Percentiles rank a stretch among this genome's conserved stretches.
Evolutionary conservation across 1,139 yeast species (phyloP).

Genomic region (Lodderomyces jiufengensis): DNA sequence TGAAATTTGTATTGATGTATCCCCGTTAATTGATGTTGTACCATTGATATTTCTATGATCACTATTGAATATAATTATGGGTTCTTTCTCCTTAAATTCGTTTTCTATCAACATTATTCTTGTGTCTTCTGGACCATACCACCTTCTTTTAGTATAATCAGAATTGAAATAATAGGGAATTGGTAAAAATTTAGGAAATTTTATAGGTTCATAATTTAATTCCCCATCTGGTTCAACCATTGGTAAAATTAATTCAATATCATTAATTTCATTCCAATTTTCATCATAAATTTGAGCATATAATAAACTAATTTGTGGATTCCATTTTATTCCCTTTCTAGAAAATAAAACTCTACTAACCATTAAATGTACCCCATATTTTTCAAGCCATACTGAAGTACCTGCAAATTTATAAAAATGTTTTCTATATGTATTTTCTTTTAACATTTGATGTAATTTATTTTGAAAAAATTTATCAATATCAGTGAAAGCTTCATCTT

Average conservation of each 20-base stretch:
- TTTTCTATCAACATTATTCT: conserved; percentile 34
- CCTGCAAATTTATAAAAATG: conserved; percentile 48
- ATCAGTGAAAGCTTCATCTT: conserved; percentile 18
- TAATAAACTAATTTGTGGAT: conserved; percentile 27
- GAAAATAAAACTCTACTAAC: conserved; percentile 36
- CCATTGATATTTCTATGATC: conserved; percentile 13
- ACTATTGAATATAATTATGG: conserved; percentile 32
- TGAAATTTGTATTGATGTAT: no score
- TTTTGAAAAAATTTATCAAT: conserved; percentile 19
- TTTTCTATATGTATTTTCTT: conserved; percentile 14
- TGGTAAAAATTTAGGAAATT: conserved; percentile 26
- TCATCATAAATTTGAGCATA: conserved; percentile 30
- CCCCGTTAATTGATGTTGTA: no score
- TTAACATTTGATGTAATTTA: conserved; percentile 15
- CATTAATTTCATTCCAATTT: conserved; percentile 28
- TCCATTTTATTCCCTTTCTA: conserved; percentile 24
- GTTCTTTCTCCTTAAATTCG: conserved; percentile 28
- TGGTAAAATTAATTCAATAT: conserved; percentile 24
- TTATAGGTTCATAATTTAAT: conserved; percentile 11
- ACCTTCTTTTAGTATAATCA: conserved; percentile 15
- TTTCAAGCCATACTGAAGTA: conserved; percentile 45
- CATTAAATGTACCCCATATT: conserved; percentile 46
- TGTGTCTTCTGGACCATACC: conserved; percentile 50
- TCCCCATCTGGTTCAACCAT: conserved; percentile 3
- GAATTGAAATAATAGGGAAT: conserved; percentile 23